Evolutionary conservation across 2,329 filamentous ascomycete genomes (phyloP).

Genomic region (Pestalotiopsis sp.): DNA sequence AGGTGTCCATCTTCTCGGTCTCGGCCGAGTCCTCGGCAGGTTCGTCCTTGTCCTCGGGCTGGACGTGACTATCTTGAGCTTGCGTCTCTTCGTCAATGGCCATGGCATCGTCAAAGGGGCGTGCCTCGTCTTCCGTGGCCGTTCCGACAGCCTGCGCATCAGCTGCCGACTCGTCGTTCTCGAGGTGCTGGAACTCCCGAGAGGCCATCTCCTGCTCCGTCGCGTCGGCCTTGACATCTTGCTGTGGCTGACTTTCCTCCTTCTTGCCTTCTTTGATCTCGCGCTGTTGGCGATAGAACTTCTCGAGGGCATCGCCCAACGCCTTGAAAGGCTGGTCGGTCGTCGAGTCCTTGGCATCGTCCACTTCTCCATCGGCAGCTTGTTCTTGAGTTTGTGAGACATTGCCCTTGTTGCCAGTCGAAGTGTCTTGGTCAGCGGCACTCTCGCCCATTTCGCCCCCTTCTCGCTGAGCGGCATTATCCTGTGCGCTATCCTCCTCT

Average conservation of each 20-base stretch:
- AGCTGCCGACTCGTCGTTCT: conserved; percentile 77
- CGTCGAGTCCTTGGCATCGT: conserved; percentile 41
- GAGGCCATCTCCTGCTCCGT: conserved; percentile 54
- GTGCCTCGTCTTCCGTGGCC: conserved; percentile 83
- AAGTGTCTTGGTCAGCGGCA: conserved; percentile 63
- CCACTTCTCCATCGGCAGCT: conserved; percentile 43
- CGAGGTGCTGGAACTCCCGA: conserved; percentile 93
- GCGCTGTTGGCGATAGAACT: conserved; percentile 86
- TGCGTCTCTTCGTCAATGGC: conserved; percentile 74
- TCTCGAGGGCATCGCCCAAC: conserved; percentile 87
- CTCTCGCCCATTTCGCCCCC: conserved; percentile 68
- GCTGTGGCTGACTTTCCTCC: conserved; percentile 41
- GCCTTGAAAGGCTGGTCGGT: conserved; percentile 83
- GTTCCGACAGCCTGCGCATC: conserved; percentile 91
- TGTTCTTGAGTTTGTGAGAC: conserved; percentile 50
- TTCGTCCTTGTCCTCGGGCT: conserved; percentile 54
- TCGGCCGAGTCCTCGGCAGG: conserved; percentile 49
- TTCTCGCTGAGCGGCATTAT: conserved; percentile 64
- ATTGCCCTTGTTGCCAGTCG: conserved; percentile 63
- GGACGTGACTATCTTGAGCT: conserved; percentile 44
- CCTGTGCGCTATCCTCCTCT: conserved; percentile 60
- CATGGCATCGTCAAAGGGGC: conserved; percentile 84
- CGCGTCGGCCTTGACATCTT: conserved; percentile 52
- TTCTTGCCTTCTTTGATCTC: conserved; percentile 72
- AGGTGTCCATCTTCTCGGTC: conserved; percentile 46